These are phyloP conservation scores for Ustilago tritici DNA, from an alignment of 1,284 basidiomycete species.

Conservation along the genomic window DNA sequence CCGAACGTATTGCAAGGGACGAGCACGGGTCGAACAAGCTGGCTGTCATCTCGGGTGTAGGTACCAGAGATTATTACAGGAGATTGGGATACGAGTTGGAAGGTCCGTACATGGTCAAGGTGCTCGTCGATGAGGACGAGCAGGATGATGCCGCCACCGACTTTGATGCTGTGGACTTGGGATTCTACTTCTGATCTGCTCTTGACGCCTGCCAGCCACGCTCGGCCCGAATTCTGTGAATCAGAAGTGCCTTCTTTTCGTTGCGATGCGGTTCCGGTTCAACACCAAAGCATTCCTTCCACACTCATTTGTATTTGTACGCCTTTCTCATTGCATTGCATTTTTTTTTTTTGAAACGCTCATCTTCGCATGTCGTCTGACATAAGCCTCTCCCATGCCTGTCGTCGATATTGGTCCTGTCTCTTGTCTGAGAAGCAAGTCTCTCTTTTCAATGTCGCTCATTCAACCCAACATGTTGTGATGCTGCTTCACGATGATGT, in stretches of 20 bases:
- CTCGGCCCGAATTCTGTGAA: too few species aligned
- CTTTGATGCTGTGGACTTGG: neutral
- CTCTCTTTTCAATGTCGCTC: neutral
- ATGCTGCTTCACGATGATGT: too few species aligned
- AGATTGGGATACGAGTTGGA: conserved; percentile 92
- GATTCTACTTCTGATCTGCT: conserved; percentile 31
- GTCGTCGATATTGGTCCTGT: neutral
- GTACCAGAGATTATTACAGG: conserved; percentile 93
- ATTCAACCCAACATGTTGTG: neutral
- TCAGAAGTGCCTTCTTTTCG: too few species aligned
- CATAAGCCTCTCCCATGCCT: neutral
- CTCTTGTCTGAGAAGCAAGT: neutral
- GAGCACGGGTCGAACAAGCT: conserved; percentile 95
- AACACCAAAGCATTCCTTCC: conserved; percentile 4
- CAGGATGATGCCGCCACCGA: conserved; percentile 22
- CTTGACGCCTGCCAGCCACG: neutral
- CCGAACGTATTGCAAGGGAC: conserved; percentile 95
- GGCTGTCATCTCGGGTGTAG: conserved; percentile 96
- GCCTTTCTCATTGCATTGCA: conserved; percentile 20
- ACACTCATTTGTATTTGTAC: conserved; percentile 29
- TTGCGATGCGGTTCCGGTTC: too few species aligned
- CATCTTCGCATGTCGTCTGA: neutral
- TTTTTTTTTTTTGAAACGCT: neutral
- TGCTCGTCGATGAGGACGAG: conserved; percentile 46
- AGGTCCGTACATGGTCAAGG: conserved; percentile 77